These are phyloP conservation scores for Quercus mongolica DNA, from an alignment of 306 rosid genomes.

Conservation along the genomic window DNA sequence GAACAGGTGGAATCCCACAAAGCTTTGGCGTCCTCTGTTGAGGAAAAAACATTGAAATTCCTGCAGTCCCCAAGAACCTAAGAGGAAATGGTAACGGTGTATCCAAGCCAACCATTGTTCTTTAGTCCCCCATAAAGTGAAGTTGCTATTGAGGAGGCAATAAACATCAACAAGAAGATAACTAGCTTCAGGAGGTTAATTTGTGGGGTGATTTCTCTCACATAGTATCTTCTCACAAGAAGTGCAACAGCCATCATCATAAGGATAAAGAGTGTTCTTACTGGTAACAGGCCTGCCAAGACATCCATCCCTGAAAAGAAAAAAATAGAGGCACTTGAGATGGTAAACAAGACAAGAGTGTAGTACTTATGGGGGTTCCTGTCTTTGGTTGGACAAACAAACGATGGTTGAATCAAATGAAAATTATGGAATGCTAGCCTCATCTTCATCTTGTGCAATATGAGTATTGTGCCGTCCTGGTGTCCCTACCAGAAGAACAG, in stretches of 20 bases:
- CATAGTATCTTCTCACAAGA: slow-evolving; percentile 75
- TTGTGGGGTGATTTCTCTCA: slow-evolving; percentile 43
- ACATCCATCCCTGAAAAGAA: slow-evolving; percentile 60
- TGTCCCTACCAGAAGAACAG: slow-evolving; percentile 59
- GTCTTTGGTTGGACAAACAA: slow-evolving; percentile 73
- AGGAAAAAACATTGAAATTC: slow-evolving; percentile 41
- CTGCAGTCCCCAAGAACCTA: slow-evolving; percentile 69
- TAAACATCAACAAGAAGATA: slow-evolving; percentile 42
- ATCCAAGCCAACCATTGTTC: slow-evolving; percentile 62
- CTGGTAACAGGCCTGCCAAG: slow-evolving; percentile 53
- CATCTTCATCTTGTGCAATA: slow-evolving; percentile 54
- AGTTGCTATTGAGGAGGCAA: slow-evolving; percentile 69
- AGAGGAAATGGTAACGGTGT: slow-evolving; percentile 40
- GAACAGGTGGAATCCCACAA: slow-evolving; percentile 85
- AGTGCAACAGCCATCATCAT: slow-evolving; percentile 71
- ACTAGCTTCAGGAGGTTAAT: slow-evolving; percentile 41
- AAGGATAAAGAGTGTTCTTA: slow-evolving; percentile 70
- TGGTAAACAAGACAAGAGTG: slow-evolving; percentile 49
- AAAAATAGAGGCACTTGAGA: slow-evolving; percentile 51
- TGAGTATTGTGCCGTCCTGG: slow-evolving; percentile 65
- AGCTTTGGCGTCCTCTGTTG: slow-evolving; percentile 62
- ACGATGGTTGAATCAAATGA: slow-evolving; percentile 66
- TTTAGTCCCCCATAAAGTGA: slow-evolving; percentile 62
- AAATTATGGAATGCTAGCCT: too few relatives aligned
- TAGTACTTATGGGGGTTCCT: slow-evolving; percentile 76